These are phyloP conservation scores for Exidia glandulosa DNA, from an alignment of 768 basidiomycete genomes.

Conservation along the genomic window DNA sequence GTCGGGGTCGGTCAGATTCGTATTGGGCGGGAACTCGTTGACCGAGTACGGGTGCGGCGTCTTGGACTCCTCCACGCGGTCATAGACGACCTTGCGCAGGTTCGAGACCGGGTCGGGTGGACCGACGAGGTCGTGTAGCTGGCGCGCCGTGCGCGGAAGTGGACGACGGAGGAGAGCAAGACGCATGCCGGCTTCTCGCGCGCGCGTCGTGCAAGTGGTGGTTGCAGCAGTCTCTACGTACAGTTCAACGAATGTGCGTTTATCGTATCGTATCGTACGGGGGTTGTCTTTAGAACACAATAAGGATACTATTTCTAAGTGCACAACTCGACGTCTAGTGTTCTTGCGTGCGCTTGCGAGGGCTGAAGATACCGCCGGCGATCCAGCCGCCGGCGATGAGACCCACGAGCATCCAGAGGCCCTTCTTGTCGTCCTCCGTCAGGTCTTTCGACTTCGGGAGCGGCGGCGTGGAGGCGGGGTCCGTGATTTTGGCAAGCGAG, in stretches of 20 bases:
- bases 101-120: constrained; percentile 72
- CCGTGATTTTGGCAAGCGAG: constrained; percentile 3
- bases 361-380: constrained; percentile 22
- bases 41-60: constrained; percentile 64
- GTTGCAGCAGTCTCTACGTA: neutral
- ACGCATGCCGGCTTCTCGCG: neutral
- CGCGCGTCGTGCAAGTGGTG: neutral
- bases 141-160: neutral
- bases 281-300: no score
- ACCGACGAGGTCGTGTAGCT: constrained; percentile 35
- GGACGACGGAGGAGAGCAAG: neutral
- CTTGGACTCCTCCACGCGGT: constrained; percentile 23
- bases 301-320: no score
- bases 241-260: no score
- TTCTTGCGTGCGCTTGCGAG: neutral
- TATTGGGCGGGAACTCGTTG: constrained; percentile 44
- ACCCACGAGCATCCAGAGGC: constrained; percentile 38
- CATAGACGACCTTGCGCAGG: constrained; percentile 70
- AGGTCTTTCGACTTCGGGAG: constrained; percentile 21
- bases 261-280: no score
- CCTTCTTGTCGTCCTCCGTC: constrained; percentile 34
- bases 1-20: constrained; percentile 14
- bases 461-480: constrained; percentile 8
- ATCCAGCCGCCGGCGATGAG: constrained; percentile 39
- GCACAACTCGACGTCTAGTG: no score